Base-by-base conservation (phyloP, 1,139 yeast species). In the Kurtzmaniella natalensis region DNA sequence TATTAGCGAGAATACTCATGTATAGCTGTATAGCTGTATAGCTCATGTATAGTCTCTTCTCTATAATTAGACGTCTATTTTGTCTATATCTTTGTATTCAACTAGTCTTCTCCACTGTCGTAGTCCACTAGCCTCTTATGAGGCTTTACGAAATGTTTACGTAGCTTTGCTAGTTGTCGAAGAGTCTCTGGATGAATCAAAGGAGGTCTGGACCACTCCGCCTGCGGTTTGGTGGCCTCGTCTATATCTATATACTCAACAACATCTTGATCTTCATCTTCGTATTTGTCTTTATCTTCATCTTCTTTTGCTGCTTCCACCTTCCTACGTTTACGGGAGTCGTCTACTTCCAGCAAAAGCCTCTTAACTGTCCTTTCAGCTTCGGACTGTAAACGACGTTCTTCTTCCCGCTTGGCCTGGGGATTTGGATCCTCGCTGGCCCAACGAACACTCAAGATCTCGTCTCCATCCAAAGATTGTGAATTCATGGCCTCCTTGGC, bases 401-500 rank as follows among this genome's bases (percentile, higher is more conserved):
- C 61, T 38, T 74, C 76, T 36, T 78, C 61, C 31, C 61, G 61
- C 44, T 73, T 72, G 0, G 92, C 83, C 3, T 61, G 64, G 0
- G 94, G 94, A 47, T 81, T 82, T 0, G 95, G 94, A 52, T 86
- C 96, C 36, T 82, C 92, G 38, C 76, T 79, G 0, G 97, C 95
- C 97, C 97, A 92, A 41, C 88, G 71, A 2, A 89, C 76, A 42
- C 70, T 72, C 34, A 89, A 53, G 0, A 84, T 69, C 40, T 85
- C 95, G 32, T 76, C 70, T 7, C 72, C 78, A 17, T 62, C 64
- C 19, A 89, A 57, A 5, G 85, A 71, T 52, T 92, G 97, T 36
- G 80, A 78, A 29, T 81, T 76, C 95, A 88, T 84, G 2, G 95
- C 95, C 53, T 88, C 97, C 50, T 86, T 85, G 1, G 95, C 96